Base-by-base conservation (phyloP, 2,329 filamentous ascomycete genomes). In the Helotiales sp. region DNA sequence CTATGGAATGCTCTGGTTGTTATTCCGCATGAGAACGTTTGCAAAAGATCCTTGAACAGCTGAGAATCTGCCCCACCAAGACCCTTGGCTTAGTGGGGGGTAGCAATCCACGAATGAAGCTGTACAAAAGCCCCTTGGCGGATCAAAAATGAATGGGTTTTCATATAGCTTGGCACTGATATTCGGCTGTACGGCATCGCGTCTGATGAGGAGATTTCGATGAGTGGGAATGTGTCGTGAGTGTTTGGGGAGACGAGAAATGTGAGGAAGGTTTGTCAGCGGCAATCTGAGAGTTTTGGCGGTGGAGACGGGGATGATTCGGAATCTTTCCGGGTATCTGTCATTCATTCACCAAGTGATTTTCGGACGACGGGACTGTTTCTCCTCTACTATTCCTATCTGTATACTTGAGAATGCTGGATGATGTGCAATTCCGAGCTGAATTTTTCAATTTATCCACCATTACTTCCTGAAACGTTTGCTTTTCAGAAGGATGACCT, bases 31-130 rank as follows among this genome's bases (percentile, higher is more conserved):
- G 17, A 61, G 28, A 30, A n/a, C 54, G 30, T 59, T 13, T 43
- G 34, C 20, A 50, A 28, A 32, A n/a, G 43, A 64, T 64, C 62
- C 62, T 28, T 64, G 62, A 64, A 34, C 62, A 64, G 62, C 54
- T 64, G 62, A 63, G 24, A 17, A 10, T 4, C 17, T 43, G 54
- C 54, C 54, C 62, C 43, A 30, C 30, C 30, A 52, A 28, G 28
- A 45, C 40, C 32, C 54, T 52, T 64, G 28, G 54, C 28, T 61
- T 52, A 26, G 54, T 64, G 62, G 20, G 54, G 40, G 54, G 20
- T 59, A 47, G 2, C 15, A n/a, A 59, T 50, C 45, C 43, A 64
- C 62, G 54, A 49, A 59, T 59, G n/a, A 59, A 45, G 15, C 40
- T 28, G 55, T 45, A 17, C 15, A 13, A 7, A 22, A 40, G 13